phyloP scores from a whole-genome alignment of 495 filamentous ascomycete species.

The Glarea lozoyensis region DNA sequence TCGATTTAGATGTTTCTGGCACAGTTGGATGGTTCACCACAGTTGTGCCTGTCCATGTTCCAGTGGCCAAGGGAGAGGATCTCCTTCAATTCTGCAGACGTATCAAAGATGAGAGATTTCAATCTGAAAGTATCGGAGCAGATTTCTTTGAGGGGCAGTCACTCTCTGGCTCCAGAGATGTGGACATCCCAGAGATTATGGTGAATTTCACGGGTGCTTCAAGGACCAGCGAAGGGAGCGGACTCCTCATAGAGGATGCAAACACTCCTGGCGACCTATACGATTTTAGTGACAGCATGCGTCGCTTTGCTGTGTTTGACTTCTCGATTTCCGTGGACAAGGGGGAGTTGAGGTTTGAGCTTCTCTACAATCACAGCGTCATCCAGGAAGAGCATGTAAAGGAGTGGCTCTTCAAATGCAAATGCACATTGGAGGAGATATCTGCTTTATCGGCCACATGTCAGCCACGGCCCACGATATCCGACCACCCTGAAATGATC shows the following conservation, averaged over 20 bases:
- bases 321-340: slow-evolving; percentile 17
- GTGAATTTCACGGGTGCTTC: slow-evolving; percentile 39
- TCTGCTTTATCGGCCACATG: slow-evolving; percentile 5
- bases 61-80: background rate
- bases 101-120: slow-evolving; percentile 37
- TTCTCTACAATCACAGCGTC: slow-evolving; percentile 24
- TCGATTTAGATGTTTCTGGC: slow-evolving; percentile 43
- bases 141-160: slow-evolving; percentile 34
- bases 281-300: slow-evolving; percentile 36
- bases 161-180: background rate
- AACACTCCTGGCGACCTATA: slow-evolving; percentile 5
- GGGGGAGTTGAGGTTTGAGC: slow-evolving; percentile 17
- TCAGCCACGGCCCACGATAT: too few species aligned
- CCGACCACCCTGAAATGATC: too few species aligned
- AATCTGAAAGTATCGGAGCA: slow-evolving; percentile 29
- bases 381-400: too few species aligned
- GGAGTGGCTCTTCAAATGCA: too few species aligned
- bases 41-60: slow-evolving; percentile 34
- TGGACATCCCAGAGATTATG: slow-evolving; percentile 9
- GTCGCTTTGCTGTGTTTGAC: slow-evolving; percentile 20
- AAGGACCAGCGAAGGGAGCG: slow-evolving; percentile 28
- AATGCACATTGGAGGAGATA: background rate
- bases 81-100: slow-evolving; percentile 18
- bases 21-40: slow-evolving; percentile 58
- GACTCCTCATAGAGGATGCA: slow-evolving; percentile 21